Conservation (phyloP, 495 filamentous ascomycete genomes). For the Aspergillus steynii region DNA sequence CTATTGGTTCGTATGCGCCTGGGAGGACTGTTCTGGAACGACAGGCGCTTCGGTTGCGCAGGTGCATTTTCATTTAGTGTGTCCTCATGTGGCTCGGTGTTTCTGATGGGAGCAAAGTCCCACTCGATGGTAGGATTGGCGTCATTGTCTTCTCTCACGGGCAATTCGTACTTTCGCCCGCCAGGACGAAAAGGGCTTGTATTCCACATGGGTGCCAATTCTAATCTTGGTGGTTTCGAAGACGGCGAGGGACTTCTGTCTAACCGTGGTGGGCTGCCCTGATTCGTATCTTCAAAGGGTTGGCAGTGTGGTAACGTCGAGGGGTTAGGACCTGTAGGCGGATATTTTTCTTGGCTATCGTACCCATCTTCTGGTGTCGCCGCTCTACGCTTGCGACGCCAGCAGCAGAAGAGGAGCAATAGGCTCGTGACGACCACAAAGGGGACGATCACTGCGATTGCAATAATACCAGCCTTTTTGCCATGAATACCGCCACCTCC, state of each 20-base stretch:
- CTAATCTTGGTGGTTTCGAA: conserved; percentile 37
- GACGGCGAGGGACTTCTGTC: conserved; percentile 17
- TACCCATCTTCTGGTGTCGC: conserved; percentile 29
- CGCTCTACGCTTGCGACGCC: conserved; percentile 35
- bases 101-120: conserved; percentile 30
- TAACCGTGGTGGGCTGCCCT: conserved; percentile 19
- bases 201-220: conserved; percentile 40
- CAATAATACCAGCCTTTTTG: conserved; percentile 46
- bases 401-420: conserved; percentile 44
- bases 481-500: conserved; percentile 6
- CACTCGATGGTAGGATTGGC: conserved; percentile 32
- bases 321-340: conserved; percentile 23
- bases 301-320: conserved; percentile 34
- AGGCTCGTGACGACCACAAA: conserved; percentile 33
- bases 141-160: conserved; percentile 11
- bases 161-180: conserved; percentile 21
- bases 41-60: conserved; percentile 32
- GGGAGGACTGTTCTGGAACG: conserved; percentile 31
- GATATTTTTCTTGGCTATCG: conserved; percentile 23
- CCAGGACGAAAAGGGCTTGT: conserved; percentile 21
- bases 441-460: conserved; percentile 45
- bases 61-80: conserved; percentile 24
- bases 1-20: conserved; percentile 34
- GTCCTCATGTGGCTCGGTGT: conserved; percentile 26
- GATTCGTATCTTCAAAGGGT: conserved; percentile 24